These are phyloP conservation scores for Platanthera guangdongensis DNA, from an alignment of 106 monocot species.

Conservation along the genomic window DNA sequence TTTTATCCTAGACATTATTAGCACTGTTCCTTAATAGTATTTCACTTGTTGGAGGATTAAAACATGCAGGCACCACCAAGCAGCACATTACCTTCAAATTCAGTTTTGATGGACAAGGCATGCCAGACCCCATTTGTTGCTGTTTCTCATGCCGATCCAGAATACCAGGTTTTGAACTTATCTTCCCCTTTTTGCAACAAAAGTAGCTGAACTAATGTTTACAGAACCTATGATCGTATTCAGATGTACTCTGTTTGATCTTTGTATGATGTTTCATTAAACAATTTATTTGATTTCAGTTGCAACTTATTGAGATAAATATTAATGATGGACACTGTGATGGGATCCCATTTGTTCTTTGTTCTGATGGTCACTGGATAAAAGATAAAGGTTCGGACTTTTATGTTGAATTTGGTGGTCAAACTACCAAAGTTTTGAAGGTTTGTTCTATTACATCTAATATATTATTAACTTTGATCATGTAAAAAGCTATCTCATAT, in stretches of 20 bases:
- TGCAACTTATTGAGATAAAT: conserved; percentile 50
- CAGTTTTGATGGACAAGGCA: conserved; percentile 43
- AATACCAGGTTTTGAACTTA: conserved; percentile 42
- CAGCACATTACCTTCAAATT: conserved; percentile 41
- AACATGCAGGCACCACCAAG: conserved; percentile 54
- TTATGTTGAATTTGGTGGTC: conserved; percentile 46
- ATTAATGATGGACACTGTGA: conserved; percentile 43
- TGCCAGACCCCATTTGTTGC: conserved; percentile 73
- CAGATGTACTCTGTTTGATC: not conserved
- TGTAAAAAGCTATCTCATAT: not conserved
- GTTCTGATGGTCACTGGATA: conserved; percentile 64
- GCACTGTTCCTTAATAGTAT: not conserved
- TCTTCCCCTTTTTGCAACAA: not conserved
- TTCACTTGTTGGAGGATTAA: conserved; percentile 1
- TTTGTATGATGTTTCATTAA: not conserved
- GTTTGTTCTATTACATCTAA: conserved; percentile 13
- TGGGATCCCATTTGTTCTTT: conserved; percentile 82
- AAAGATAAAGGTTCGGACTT: conserved; percentile 84
- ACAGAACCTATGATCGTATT: not conserved
- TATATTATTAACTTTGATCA: conserved; percentile 3
- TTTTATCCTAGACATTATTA: not conserved
- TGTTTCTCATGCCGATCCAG: conserved; percentile 21
- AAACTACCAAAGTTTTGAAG: conserved; percentile 28
- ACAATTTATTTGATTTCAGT: conserved; percentile 4
- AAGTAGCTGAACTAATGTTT: not conserved